A percentile compares a stretch with the other conserved stretches of the same genome.
Evolutionary conservation across 1,284 basidiomycete genomes (phyloP).

Genomic region (Ustilago shanxiensis): DNA sequence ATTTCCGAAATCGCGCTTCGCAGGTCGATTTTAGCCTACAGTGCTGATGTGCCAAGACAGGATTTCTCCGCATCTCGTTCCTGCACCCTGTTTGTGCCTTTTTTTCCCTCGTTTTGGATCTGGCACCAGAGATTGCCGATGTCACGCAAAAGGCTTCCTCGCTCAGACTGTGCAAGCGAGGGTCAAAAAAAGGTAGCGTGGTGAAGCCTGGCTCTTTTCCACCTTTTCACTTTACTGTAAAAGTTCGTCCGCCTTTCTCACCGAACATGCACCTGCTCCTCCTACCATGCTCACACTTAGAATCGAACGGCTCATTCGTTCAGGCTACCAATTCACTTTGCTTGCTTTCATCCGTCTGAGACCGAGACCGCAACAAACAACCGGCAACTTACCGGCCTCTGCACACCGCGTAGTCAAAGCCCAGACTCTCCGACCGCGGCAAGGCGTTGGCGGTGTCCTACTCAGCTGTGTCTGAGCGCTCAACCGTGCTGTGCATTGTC

Average conservation of each 20-base stretch:
- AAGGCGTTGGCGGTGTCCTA: neutral
- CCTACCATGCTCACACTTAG: neutral
- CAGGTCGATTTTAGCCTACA: neutral
- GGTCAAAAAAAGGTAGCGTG: neutral
- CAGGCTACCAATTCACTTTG: neutral
- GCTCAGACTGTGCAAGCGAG: conserved; percentile 7
- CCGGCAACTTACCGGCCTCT: conserved; percentile 5
- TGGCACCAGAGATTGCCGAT: conserved; percentile 21
- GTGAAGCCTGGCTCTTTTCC: neutral
- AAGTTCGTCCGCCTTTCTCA: no score
- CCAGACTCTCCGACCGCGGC: conserved; percentile 1
- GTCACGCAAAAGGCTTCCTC: conserved; percentile 12
- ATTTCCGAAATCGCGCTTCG: conserved; percentile 20
- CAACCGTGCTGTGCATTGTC: neutral
- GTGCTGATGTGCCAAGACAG: neutral
- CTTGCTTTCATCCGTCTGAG: neutral
- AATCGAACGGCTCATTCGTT: neutral
- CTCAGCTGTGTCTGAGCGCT: conserved; percentile 1
- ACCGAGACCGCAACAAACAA: conserved; percentile 2
- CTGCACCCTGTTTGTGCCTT: conserved; percentile 2
- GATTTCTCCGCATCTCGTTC: conserved; percentile 7
- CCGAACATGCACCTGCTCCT: no score
- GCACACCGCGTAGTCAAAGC: neutral
- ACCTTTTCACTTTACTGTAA: no score
- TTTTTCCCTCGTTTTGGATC: neutral